Evolutionary conservation across 805 yeast species (phyloP).

Genomic region (Ogataea nakhonphanomensis): DNA sequence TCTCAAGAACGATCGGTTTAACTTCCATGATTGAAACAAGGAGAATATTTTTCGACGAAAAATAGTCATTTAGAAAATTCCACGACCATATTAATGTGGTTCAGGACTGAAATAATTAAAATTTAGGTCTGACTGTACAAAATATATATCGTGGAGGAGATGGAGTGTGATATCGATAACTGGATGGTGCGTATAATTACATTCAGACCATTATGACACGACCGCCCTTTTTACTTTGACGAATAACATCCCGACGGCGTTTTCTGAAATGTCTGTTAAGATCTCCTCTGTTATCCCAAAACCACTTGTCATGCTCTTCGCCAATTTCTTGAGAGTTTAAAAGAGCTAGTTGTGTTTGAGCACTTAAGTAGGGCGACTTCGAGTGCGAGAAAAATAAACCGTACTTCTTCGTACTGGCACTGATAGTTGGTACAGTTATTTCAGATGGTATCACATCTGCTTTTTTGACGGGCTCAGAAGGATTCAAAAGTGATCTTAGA

Average conservation of each 20-base stretch:
- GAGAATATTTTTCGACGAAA: constrained; percentile 13
- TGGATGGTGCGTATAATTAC: no score
- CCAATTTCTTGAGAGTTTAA: constrained; percentile 37
- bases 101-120: no score
- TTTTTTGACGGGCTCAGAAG: constrained; percentile 33
- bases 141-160: no score
- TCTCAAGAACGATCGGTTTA: constrained; percentile 41
- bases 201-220: constrained; percentile 10
- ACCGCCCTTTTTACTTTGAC: constrained; percentile 43
- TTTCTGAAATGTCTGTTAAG: constrained; percentile 72
- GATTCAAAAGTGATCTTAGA: constrained; percentile 57
- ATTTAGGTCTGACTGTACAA: no score
- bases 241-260: constrained; percentile 67
- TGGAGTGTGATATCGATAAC: no score
- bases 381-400: constrained; percentile 79
- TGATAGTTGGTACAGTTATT: constrained; percentile 17
- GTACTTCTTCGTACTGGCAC: constrained; percentile 32
- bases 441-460: constrained; percentile 40
- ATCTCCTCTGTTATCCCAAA: constrained; percentile 80
- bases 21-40: constrained; percentile 16
- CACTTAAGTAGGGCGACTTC: constrained; percentile 80
- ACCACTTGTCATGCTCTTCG: constrained; percentile 63
- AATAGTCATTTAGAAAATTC: constrained; percentile 1
- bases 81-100: constrained; percentile 4
- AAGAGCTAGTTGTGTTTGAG: constrained; percentile 77